These are phyloP conservation scores for Lactarius sp. DNA, from an alignment of 768 basidiomycete genomes.

Conservation along the genomic window DNA sequence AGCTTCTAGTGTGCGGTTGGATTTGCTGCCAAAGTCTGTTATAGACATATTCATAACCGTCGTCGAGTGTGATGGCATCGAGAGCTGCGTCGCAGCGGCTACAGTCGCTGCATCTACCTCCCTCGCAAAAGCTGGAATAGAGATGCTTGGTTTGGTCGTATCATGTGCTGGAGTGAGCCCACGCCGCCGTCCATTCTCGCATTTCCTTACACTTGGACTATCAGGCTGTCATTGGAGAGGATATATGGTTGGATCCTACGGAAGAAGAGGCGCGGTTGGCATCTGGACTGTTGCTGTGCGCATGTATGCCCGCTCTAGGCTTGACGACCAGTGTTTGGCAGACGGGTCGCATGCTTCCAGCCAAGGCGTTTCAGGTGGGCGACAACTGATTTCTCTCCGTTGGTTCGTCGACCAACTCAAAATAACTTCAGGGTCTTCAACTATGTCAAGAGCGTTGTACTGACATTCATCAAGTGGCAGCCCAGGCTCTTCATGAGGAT, in stretches of 20 bases:
- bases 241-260: conserved; percentile 78
- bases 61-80: conserved; percentile 89
- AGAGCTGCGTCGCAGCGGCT: conserved; percentile 82
- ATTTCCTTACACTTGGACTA: conserved; percentile 14
- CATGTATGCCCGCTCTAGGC: conserved; percentile 84
- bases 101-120: conserved; percentile 86
- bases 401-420: neutral
- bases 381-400: conserved; percentile 4
- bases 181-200: conserved; percentile 3
- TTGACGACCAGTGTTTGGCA: conserved; percentile 86
- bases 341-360: conserved; percentile 57
- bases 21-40: conserved; percentile 89
- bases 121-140: conserved; percentile 88
- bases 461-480: conserved; percentile 72
- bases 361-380: conserved; percentile 54
- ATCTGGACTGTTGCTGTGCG: conserved; percentile 65
- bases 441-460: conserved; percentile 63
- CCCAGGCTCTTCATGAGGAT: conserved; percentile 57
- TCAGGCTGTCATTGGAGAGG: conserved; percentile 52
- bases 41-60: conserved; percentile 89
- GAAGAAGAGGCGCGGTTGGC: conserved; percentile 57
- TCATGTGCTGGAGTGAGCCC: conserved; percentile 71
- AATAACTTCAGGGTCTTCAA: conserved; percentile 53
- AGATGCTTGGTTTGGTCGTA: conserved; percentile 82
- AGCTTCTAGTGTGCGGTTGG: conserved; percentile 76